Evolutionary conservation across 306 rosid genomes (phyloP).

Genomic region (apple (Malus domestica)): DNA sequence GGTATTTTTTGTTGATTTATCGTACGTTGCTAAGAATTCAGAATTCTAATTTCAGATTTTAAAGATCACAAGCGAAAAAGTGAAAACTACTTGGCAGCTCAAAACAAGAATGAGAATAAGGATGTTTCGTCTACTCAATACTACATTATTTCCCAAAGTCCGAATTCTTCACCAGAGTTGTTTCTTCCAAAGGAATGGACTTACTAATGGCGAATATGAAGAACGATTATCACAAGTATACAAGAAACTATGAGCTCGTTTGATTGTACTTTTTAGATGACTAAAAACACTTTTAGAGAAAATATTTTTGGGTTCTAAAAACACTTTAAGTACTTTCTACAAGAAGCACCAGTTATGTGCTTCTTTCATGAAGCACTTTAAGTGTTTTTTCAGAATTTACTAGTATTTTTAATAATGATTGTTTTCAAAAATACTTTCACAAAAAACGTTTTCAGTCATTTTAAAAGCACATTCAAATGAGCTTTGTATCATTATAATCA

Average conservation of each 20-base stretch:
- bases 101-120: constrained; percentile 18
- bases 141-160: constrained; percentile 36
- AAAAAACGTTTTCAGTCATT: no score
- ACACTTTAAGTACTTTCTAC: no score
- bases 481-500: background rate
- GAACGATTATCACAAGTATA: background rate
- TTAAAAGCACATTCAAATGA: no score
- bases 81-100: constrained; percentile 8
- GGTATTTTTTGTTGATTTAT: background rate
- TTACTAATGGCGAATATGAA: constrained; percentile 18
- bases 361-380: no score
- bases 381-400: no score
- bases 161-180: constrained; percentile 32
- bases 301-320: no score
- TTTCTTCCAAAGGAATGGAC: constrained; percentile 89
- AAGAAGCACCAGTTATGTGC: no score
- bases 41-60: background rate
- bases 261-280: no score
- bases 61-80: background rate
- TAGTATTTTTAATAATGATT: no score
- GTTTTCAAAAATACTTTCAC: no score
- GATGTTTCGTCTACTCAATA: constrained; percentile 30
- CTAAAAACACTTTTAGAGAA: no score
- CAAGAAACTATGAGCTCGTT: background rate
- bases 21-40: background rate